Base-by-base conservation (phyloP, 768 basidiomycete species). In the Serendipita vermifera region DNA sequence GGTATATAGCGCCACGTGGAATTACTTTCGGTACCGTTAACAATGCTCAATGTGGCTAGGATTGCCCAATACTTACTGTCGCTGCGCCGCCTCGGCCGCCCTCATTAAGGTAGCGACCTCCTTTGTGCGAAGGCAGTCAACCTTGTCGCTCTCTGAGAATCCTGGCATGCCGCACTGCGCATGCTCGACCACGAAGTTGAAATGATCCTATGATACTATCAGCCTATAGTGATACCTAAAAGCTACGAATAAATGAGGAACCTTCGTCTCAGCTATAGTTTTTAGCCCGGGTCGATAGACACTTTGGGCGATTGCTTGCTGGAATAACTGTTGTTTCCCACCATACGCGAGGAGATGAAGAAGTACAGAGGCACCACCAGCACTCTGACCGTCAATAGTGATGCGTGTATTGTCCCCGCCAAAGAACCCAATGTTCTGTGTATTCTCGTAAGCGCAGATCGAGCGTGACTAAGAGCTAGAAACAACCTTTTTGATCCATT, bases 351-450 rank as follows among this genome's bases (percentile, higher is more conserved):
- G 69, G 38, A 82, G 68, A 59, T 80, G 79, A 17, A 83, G 68
- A 62, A 78, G 77, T 3, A 81, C 73, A 0, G 76, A 78, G 17
- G 38, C 43, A 7, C 32, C 60, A 24, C 79, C 80, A 0, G 78
- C 79, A 59, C 79, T 80, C 62, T 84, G 69, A 0, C 82, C 82
- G 56, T 78, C 78, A 63, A 80, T 76, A 2, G 71, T 76, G 32
- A 76, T 70, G 14, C 62, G 62, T 15, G 38, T 57, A 1, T 70
- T 69, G 58, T 75, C 66, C 5, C 75, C 72, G 2, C 71, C 74
- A 40, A 74, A 76, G 1, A 67, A 65, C 17, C 39, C 36, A 43
- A 74, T 71, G 55, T 75, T 59, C 46, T 64, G 38, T 54, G 71
- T 9, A n/a, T 9, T 36, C n/a, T 9, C 9, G 9, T 36, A 36